phyloP scores from a whole-genome alignment of 257 asterid genomes.

The Anisodus acutangulus region DNA sequence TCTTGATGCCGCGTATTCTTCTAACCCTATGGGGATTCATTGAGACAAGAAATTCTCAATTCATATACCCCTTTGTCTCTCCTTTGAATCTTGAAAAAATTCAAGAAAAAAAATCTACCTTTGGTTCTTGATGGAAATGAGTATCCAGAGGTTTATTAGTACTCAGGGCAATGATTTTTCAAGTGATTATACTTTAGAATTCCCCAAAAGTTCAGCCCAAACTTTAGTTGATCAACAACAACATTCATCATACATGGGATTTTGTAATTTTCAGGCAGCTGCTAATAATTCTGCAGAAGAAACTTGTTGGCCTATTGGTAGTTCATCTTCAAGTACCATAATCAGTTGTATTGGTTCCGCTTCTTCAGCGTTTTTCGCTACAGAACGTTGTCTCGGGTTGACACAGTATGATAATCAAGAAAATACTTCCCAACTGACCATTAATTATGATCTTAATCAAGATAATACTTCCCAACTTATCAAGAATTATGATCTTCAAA shows the following conservation, averaged over 20 bases:
- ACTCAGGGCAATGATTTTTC: no score
- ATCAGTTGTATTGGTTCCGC: conserved; percentile 69
- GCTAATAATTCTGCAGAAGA: no score
- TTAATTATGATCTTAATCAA: conserved; percentile 37
- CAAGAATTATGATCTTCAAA: conserved; percentile 40
- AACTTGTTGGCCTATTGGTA: conserved; percentile 19
- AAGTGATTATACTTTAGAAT: conserved; percentile 41
- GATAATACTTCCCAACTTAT: conserved; percentile 28
- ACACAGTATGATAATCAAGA: conserved; percentile 43
- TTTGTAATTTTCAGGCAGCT: no score
- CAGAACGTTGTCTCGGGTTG: conserved; percentile 58
- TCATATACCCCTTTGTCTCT: conserved; percentile 9
- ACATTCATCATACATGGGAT: conserved; percentile 30
- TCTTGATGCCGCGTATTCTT: background rate
- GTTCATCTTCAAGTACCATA: conserved; percentile 50
- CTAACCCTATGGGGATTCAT: conserved; percentile 30
- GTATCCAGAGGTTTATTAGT: conserved; percentile 29
- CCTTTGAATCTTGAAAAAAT: conserved; percentile 10
- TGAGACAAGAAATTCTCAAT: conserved; percentile 26
- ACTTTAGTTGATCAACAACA: conserved; percentile 40
- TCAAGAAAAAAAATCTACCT: background rate
- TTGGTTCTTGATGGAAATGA: conserved; percentile 42
- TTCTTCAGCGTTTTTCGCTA: conserved; percentile 50
- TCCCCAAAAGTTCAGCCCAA: conserved; percentile 24
- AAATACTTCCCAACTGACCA: background rate